Conservation (phyloP, 768 basidiomycete genomes). For the Collybiopsis confluens region DNA sequence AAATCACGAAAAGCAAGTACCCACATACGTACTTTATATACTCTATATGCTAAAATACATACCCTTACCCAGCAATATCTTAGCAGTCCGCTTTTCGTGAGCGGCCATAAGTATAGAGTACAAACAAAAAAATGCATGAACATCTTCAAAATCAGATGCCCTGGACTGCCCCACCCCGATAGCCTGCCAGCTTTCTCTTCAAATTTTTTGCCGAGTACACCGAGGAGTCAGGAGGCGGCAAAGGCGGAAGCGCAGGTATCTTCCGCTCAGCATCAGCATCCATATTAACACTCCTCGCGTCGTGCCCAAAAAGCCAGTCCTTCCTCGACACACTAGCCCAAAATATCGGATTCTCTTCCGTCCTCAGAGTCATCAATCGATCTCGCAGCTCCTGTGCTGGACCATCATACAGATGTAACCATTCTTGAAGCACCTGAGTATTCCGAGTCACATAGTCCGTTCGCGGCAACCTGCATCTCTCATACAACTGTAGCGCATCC, state of each 20-base stretch:
- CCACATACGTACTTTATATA: too few relatives aligned
- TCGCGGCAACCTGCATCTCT: neutral
- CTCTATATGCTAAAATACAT: too few relatives aligned
- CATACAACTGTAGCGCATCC: slow-evolving; percentile 17
- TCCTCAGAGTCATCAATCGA: slow-evolving; percentile 11
- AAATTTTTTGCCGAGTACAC: neutral
- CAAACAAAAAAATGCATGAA: too few relatives aligned
- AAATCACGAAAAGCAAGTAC: too few relatives aligned
- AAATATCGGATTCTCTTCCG: slow-evolving; percentile 8
- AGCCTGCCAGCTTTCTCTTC: neutral
- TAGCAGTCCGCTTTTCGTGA: too few relatives aligned
- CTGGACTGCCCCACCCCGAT: too few relatives aligned
- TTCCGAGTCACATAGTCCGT: slow-evolving; percentile 13
- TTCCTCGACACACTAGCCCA: neutral
- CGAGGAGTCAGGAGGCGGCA: neutral
- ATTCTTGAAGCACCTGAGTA: slow-evolving; percentile 14
- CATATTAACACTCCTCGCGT: neutral
- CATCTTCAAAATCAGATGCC: too few relatives aligned
- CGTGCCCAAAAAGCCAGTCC: neutral
- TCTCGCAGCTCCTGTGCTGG: slow-evolving; percentile 17
- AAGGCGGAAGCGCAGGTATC: neutral
- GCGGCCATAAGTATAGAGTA: too few relatives aligned
- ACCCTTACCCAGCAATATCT: too few relatives aligned
- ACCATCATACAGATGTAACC: slow-evolving; percentile 13
- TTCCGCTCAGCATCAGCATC: neutral